Percentiles rank a stretch among this genome's conserved stretches.
Conservation (phyloP, 1,284 basidiomycete genomes). For the Vanrija sp. region DNA sequence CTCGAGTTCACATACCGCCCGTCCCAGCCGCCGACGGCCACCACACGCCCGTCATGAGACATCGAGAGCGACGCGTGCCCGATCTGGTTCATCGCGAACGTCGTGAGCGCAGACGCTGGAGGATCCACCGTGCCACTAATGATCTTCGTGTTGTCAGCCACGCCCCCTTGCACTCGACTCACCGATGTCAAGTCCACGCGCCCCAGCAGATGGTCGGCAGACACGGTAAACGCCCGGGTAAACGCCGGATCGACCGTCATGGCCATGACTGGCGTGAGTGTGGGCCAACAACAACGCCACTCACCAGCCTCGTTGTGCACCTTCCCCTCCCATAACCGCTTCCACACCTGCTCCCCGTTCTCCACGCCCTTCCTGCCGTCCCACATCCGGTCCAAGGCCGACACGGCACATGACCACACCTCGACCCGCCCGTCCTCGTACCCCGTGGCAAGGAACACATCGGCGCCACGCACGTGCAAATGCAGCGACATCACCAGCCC, state of each 20-base stretch:
- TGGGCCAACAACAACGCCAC: conserved; percentile 27
- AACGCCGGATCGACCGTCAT: conserved; percentile 65
- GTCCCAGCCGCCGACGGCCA: conserved; percentile 84
- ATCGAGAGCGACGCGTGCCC: conserved; percentile 71
- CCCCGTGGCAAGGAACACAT: conserved; percentile 60
- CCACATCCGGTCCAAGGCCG: conserved; percentile 1
- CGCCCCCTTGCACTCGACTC: neutral
- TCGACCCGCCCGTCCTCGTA: conserved; percentile 78
- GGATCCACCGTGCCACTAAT: neutral
- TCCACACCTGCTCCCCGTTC: conserved; percentile 57
- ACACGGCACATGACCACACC: conserved; percentile 55
- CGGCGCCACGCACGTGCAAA: conserved; percentile 51
- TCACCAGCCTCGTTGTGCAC: conserved; percentile 73
- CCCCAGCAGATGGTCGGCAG: conserved; percentile 74
- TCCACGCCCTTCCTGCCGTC: conserved; percentile 21
- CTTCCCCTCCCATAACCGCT: conserved; percentile 63
- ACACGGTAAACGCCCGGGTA: conserved; percentile 67
- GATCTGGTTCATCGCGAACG: conserved; percentile 62
- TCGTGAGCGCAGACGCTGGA: conserved; percentile 13
- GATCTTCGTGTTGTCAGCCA: neutral
- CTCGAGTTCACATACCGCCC: conserved; percentile 59
- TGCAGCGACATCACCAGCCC: conserved; percentile 84
- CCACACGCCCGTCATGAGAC: conserved; percentile 68
- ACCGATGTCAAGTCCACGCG: conserved; percentile 52
- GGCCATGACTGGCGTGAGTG: conserved; percentile 65